Conservation (phyloP, 495 filamentous ascomycete genomes). For the Glonium stellatum region DNA sequence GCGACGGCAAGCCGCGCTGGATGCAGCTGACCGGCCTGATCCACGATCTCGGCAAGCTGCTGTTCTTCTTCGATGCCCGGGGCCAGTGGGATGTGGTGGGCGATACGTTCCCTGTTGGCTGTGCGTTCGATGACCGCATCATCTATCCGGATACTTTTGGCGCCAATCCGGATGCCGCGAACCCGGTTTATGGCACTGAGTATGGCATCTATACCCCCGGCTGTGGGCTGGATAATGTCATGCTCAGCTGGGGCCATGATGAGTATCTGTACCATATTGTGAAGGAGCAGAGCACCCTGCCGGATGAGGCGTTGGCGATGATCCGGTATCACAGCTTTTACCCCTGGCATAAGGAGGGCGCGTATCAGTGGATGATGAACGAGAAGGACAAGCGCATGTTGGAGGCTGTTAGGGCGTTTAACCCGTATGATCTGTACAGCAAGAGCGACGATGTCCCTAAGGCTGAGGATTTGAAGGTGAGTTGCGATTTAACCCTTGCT, state of each 20-base stretch:
- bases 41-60: slow-evolving; percentile 82
- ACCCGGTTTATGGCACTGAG: slow-evolving; percentile 62
- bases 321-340: slow-evolving; percentile 88
- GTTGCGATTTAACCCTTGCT: slow-evolving; percentile 8
- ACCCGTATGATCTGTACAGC: slow-evolving; percentile 86
- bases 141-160: slow-evolving; percentile 72
- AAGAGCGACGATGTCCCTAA: slow-evolving; percentile 78
- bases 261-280: slow-evolving; percentile 84
- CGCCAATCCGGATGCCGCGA: slow-evolving; percentile 63
- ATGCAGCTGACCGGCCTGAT: slow-evolving; percentile 87
- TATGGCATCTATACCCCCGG: slow-evolving; percentile 71
- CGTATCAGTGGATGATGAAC: slow-evolving; percentile 73
- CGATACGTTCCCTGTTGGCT: slow-evolving; percentile 88
- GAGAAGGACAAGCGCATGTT: slow-evolving; percentile 72
- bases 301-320: slow-evolving; percentile 78
- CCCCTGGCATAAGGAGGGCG: slow-evolving; percentile 75
- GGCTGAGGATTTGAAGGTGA: slow-evolving; percentile 63
- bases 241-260: slow-evolving; percentile 89
- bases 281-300: slow-evolving; percentile 69
- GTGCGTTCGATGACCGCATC: slow-evolving; percentile 65
- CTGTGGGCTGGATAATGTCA: slow-evolving; percentile 74
- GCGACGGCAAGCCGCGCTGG: slow-evolving; percentile 85
- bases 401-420: slow-evolving; percentile 75
- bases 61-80: slow-evolving; percentile 73
- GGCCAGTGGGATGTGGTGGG: slow-evolving; percentile 93